A percentile compares a stretch with the other conserved stretches of the same genome.
phyloP scores from a whole-genome alignment of 2,329 filamentous ascomycete genomes.

The Fusarium sp. region DNA sequence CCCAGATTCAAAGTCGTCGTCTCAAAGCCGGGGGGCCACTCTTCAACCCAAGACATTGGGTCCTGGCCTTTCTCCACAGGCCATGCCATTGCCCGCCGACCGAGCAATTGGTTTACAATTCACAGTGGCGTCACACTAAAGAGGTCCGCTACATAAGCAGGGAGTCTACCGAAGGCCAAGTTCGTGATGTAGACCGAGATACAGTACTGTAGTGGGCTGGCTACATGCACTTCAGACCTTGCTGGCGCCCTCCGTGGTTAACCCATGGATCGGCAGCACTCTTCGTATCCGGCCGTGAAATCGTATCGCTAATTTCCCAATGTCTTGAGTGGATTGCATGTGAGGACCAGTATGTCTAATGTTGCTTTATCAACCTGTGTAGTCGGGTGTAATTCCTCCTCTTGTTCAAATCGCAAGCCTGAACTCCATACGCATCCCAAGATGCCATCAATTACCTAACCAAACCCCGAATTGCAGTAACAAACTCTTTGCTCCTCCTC shows the following conservation, averaged over 20 bases:
- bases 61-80: conserved; percentile 2
- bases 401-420: conserved; percentile 6
- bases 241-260: not conserved
- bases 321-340: not conserved
- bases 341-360: not conserved
- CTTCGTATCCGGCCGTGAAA: conserved; percentile 15
- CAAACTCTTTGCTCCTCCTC: not conserved
- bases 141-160: not conserved
- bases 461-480: not conserved
- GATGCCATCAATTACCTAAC: not conserved
- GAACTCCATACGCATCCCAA: conserved; percentile 13
- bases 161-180: not conserved
- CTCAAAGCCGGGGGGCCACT: conserved; percentile 5
- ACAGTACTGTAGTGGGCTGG: not conserved
- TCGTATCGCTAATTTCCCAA: conserved; percentile 20
- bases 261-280: not conserved
- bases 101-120: not conserved
- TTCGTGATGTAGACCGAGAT: not conserved
- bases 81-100: not conserved
- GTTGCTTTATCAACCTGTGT: not conserved
- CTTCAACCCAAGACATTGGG: conserved; percentile 1
- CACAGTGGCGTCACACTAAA: conserved; percentile 18
- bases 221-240: not conserved
- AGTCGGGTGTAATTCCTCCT: conserved; percentile 1
- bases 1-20: conserved; percentile 15